phyloP scores from a whole-genome alignment of 306 rosid species.

The Vicia villosa region DNA sequence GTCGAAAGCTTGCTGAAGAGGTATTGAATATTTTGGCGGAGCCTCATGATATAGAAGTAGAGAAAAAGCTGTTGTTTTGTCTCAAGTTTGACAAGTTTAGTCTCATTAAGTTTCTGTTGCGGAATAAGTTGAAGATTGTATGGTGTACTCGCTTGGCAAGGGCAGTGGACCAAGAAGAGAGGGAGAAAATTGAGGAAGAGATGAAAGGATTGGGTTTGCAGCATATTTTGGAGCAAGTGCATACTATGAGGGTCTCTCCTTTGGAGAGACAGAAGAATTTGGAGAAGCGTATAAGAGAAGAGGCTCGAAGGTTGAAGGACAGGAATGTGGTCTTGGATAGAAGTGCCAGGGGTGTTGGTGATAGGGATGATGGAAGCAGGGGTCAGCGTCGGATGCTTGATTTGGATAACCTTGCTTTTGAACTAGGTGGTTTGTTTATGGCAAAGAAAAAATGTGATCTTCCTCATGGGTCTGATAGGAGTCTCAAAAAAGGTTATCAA shows the following conservation, averaged over 20 bases:
- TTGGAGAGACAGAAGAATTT: slow-evolving; percentile 85
- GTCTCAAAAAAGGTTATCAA: slow-evolving; percentile 73
- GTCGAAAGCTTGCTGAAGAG: slow-evolving; percentile 86
- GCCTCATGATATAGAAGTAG: slow-evolving; percentile 75
- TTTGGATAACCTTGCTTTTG: slow-evolving; percentile 74
- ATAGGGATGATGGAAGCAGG: neutral
- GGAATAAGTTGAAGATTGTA: slow-evolving; percentile 75
- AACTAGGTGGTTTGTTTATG: slow-evolving; percentile 67
- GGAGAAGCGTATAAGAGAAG: slow-evolving; percentile 88
- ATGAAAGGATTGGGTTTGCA: slow-evolving; percentile 69
- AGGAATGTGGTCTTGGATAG: slow-evolving; percentile 70
- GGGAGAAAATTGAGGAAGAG: slow-evolving; percentile 82
- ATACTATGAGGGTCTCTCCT: slow-evolving; percentile 73
- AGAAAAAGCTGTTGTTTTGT: slow-evolving; percentile 62
- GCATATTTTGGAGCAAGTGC: slow-evolving; percentile 83
- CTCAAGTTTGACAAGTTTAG: slow-evolving; percentile 69
- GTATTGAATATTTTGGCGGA: slow-evolving; percentile 74
- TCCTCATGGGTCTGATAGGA: slow-evolving; percentile 78
- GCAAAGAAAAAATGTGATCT: slow-evolving; percentile 68
- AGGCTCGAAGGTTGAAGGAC: slow-evolving; percentile 80
- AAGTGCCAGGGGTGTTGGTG: neutral
- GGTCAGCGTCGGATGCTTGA: slow-evolving; percentile 45
- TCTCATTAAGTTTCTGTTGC: slow-evolving; percentile 69
- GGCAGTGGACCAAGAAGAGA: slow-evolving; percentile 64
- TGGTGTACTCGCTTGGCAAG: slow-evolving; percentile 88